Evolutionary conservation across 2,329 filamentous ascomycete species (phyloP), one percentile per base, ranked within the genome.

Genomic region (Fusarium sp.): DNA sequence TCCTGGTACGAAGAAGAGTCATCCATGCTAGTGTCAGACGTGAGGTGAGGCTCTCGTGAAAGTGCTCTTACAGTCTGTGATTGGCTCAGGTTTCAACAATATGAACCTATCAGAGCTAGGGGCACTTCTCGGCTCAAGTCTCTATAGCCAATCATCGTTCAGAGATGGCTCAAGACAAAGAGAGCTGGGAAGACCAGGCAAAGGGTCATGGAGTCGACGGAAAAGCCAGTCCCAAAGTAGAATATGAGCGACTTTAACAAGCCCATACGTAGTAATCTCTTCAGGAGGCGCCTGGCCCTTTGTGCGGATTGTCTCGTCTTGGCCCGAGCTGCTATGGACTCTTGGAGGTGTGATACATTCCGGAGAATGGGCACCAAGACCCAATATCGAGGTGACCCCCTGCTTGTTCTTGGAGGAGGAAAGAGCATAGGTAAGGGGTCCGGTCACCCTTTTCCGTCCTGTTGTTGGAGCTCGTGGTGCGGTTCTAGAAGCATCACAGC

Each of bases 31-130:
- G 78, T 78, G 78, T 78, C 73, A 72, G 78, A 78, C 66, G 72
- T 77, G 76, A 80, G 77, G 78, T 80, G 78, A 82, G 80, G 80
- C 77, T 80, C 78, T 80, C 75, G 78, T 73, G 69, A 72, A 80
- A 80, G 65, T 66, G 75, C 76, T 56, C 56, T 57, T 81, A 70
- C 69, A 75, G 63, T 53, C 36, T 56, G 64, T 81, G 75, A 82
- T 82, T 82, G 81, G 81, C 30, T 47, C 41, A 15, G 15, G 4
- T 13, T 5, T n/a, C 30, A 20, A 10, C 22, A 32, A 32, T 39
- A 55, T 48, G 12, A 44, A 36, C 72, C 71, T 74, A 73, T 73
- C 48, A 72, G 26, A 47, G 26, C 6, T 20, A 38, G 26, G 35
- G 38, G 41, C 32, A 64, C 47, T 57, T 72, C 62, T 73, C 56